Conservation (phyloP, 768 basidiomycete genomes). For the Sarcomyxa edulis region DNA sequence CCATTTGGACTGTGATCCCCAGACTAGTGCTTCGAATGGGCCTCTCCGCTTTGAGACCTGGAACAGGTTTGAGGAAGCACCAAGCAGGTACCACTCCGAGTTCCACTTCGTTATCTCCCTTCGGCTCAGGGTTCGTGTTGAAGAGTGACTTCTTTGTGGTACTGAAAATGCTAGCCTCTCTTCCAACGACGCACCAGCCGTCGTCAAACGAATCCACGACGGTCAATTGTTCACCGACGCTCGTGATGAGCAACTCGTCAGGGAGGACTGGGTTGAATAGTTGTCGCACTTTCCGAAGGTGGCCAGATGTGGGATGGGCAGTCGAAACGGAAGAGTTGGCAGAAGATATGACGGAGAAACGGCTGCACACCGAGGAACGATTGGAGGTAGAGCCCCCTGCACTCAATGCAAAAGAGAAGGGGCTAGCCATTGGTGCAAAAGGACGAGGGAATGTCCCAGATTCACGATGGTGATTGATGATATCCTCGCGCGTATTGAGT, state of each 20-base stretch:
- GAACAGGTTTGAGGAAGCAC: constrained; percentile 64
- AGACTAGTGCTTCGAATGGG: constrained; percentile 60
- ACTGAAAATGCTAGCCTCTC: constrained; percentile 29
- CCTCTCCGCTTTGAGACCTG: constrained; percentile 54
- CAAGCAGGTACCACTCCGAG: constrained; percentile 73
- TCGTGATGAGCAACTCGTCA: constrained; percentile 59
- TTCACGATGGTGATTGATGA: constrained; percentile 37
- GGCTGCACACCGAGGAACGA: constrained; percentile 21
- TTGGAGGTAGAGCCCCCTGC: constrained; percentile 9
- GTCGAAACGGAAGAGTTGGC: constrained; percentile 25
- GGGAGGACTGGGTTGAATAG: constrained; percentile 65
- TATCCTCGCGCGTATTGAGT: constrained; percentile 32
- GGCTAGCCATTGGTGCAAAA: constrained; percentile 25
- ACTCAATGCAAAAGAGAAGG: constrained; percentile 35
- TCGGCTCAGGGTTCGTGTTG: constrained; percentile 18
- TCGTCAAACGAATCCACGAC: constrained; percentile 69
- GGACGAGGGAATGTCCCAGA: constrained; percentile 36
- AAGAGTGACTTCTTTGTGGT: constrained; percentile 33
- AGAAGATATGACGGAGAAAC: constrained; percentile 35
- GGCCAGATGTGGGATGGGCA: constrained; percentile 19
- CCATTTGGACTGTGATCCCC: constrained; percentile 56
- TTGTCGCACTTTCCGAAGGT: constrained; percentile 54
- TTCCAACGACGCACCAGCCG: constrained; percentile 73
- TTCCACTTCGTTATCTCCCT: constrained; percentile 32
- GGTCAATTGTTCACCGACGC: constrained; percentile 52